Evolutionary conservation across 1,284 basidiomycete species (phyloP).

Genomic region (Lignosus rhinocerotis): DNA sequence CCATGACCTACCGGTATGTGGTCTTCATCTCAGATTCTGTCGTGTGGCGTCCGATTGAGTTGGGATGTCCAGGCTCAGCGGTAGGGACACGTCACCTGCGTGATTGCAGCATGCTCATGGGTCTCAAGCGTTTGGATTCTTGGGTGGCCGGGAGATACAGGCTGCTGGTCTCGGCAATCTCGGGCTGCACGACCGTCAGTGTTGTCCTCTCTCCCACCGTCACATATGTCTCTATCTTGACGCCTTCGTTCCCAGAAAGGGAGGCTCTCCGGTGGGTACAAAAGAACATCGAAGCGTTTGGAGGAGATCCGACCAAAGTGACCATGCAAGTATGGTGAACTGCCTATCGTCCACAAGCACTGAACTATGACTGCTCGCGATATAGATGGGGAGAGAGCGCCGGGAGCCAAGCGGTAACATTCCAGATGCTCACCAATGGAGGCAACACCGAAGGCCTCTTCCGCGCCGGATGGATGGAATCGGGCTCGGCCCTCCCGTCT

Average conservation of each 20-base stretch:
- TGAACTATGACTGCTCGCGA: not conserved
- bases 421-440: conserved; percentile 36
- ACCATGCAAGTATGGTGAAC: conserved; percentile 27
- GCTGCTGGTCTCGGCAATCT: conserved; percentile 53
- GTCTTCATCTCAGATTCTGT: not conserved
- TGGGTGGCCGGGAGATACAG: conserved; percentile 44
- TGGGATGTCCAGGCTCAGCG: conserved; percentile 8
- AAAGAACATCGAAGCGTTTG: conserved; percentile 42
- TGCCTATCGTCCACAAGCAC: too few relatives aligned
- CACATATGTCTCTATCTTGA: not conserved
- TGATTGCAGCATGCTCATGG: not conserved
- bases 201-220: not conserved
- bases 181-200: conserved; percentile 55
- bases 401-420: conserved; percentile 37
- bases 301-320: conserved; percentile 42
- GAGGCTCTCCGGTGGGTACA: conserved; percentile 59
- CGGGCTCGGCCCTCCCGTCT: conserved; percentile 36
- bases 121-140: conserved; percentile 15
- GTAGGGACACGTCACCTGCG: not conserved
- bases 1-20: conserved; percentile 38
- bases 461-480: conserved; percentile 40
- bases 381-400: conserved; percentile 45
- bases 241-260: conserved; percentile 10
- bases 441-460: conserved; percentile 37
- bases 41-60: not conserved